Base-by-base conservation (phyloP, 805 yeast genomes). In the Candida odintsovae region DNA sequence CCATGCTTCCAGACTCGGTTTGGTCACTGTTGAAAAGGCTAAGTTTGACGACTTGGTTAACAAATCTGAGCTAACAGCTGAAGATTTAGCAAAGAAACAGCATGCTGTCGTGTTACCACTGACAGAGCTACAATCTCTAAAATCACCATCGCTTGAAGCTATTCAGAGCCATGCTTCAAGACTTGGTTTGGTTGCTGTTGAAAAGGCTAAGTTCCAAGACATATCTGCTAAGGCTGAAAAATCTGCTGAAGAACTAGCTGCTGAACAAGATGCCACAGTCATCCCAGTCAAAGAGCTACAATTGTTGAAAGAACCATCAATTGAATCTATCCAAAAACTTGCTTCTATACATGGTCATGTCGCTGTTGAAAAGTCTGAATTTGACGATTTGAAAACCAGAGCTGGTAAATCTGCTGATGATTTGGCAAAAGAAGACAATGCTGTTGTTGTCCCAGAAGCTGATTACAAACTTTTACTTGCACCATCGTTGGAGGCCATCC, bases 71-170 rank as follows among this genome's bases (percentile, higher is more conserved):
- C 65, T 64, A 39, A 46, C 62, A 7, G 21, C 54, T n/a, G 59
- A 55, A 13, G 60, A 58, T 25, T 43, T 63, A 25, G 51, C 50
- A 2, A 48, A 56, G 29, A 62, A 63, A 26, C 59, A 71, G 16
- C 49, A 53, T 20, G 19, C 48, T 3, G 46, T 54, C 7, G 26
- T 53, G 6, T 37, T 55, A 15, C 43, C 55, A 3, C 22, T 36
- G 5, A 53, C 48, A 12, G 48, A 52, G 35, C 43, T 46, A 36
- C 22, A 38, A 3, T 47, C 48, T 12, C 41, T 55, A n/a, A 20
- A 38, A 4, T 18, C 47, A 4, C 58, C 58, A 21, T 42, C 54
- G 2, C 11, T 49, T 19, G 53, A 51, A 31, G 45, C 44, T 39
- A 26, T 55, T 12, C 38, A 45, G 2, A 15, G 21, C 1, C 46